phyloP scores from a whole-genome alignment of 192 early-diverging fungal species.

The Mortierella claussenii region DNA sequence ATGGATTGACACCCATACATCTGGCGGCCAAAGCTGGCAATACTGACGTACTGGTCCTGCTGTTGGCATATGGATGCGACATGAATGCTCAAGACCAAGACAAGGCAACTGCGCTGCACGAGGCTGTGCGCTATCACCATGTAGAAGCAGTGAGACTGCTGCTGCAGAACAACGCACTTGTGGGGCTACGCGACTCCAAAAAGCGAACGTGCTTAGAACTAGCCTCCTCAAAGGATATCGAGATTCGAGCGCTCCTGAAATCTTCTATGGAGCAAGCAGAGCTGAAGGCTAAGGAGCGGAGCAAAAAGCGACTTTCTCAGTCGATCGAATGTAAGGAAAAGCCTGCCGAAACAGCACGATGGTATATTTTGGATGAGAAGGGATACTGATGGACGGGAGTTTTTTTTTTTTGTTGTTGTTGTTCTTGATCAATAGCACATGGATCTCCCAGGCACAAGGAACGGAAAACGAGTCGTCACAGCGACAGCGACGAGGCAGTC shows the following conservation, averaged over 20 bases:
- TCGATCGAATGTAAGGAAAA: constrained; percentile 35
- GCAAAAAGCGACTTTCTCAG: constrained; percentile 38
- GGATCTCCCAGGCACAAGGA: constrained; percentile 38
- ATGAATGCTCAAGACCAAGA: constrained; percentile 69
- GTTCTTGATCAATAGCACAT: constrained; percentile 7
- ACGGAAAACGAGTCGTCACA: constrained; percentile 34
- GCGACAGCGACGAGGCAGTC: constrained; percentile 30
- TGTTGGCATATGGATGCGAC: constrained; percentile 69
- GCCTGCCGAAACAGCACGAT: too few species aligned
- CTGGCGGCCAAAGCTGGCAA: constrained; percentile 70
- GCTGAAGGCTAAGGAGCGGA: constrained; percentile 49
- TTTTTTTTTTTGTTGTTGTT: background rate
- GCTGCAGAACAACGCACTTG: constrained; percentile 57
- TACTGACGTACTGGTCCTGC: constrained; percentile 51
- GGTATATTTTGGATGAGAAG: too few species aligned
- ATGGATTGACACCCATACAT: constrained; percentile 75
- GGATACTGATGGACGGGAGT: too few species aligned
- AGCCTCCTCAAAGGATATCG: constrained; percentile 46
- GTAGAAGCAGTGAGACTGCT: constrained; percentile 54
- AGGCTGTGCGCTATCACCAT: constrained; percentile 64
- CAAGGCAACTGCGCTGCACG: constrained; percentile 71
- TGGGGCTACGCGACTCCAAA: constrained; percentile 64
- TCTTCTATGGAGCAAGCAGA: constrained; percentile 37
- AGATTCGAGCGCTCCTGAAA: constrained; percentile 35
- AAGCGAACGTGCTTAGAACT: constrained; percentile 63